Base-by-base conservation (phyloP, 805 yeast genomes). In the Groenewaldozyma salmanticensis region DNA sequence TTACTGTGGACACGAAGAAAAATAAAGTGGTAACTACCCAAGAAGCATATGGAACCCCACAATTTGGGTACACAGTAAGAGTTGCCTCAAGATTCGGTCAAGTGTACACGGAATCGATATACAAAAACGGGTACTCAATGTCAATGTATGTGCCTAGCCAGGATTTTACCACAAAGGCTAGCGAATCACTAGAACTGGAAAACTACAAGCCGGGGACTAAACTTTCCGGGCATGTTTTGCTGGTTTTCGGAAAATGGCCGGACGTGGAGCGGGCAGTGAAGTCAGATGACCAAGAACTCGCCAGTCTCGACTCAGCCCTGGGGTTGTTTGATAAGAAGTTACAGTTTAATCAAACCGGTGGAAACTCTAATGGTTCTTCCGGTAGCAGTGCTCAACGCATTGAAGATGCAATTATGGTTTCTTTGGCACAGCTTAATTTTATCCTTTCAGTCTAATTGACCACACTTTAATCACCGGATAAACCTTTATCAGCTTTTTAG, bases 301-400 rank as follows among this genome's bases (percentile, higher is more conserved):
- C 68, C 40, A 78, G 72, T 2, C 72, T 80, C 5, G 66, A 66
- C 0, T 66, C 65, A 33, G 75, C 79, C 1, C 61, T 69, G 11
- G 79, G 77, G 46, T 70, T 86, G 65, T 81, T 86, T 57, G 95
- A 86, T 58, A n/a, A n/a, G n/a, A n/a, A n/a, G n/a, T n/a, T n/a
- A n/a, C n/a, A n/a, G n/a, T n/a, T n/a, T n/a, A n/a, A n/a, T n/a
- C n/a, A n/a, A n/a, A n/a, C n/a, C n/a, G 78, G 80, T 2, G 65
- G 70, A 42, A 38, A 75, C 19, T 53, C 53, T 4, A 68, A 13
- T 13, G 13, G 13, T 7, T 24, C 29, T 24, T 24, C 29, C 7
- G 80, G 82, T 1, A 57, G 62, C 1, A 74, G 80, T 0, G 69
- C 74, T 0, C 29, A 24, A 13, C 65, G 81, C 44, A 67, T 80